These are phyloP conservation scores for Rhinocladiella similis DNA, from an alignment of 2,329 filamentous ascomycete genomes.

Conservation along the genomic window DNA sequence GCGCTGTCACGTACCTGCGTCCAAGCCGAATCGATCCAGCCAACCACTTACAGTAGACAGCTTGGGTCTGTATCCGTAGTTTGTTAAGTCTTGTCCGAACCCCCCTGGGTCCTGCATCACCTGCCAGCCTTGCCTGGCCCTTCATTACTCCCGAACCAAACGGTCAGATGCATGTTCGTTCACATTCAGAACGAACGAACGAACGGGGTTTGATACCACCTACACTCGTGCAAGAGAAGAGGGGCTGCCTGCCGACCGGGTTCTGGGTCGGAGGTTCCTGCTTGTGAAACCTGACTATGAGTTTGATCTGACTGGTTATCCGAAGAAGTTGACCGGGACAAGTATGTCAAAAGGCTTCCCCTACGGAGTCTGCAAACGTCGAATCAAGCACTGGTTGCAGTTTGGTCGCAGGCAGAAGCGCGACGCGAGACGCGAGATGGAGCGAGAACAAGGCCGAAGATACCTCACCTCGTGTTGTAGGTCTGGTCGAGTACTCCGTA, in stretches of 20 bases:
- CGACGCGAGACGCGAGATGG: neutral
- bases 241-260: neutral
- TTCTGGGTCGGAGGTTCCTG: conserved; percentile 8
- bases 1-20: conserved; percentile 18
- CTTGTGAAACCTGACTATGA: conserved; percentile 7
- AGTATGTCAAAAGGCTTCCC: conserved; percentile 3
- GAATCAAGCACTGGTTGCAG: conserved; percentile 23
- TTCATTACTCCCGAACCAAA: neutral
- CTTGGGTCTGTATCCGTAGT: no score
- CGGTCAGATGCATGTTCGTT: neutral
- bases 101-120: conserved; percentile 13
- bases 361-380: conserved; percentile 9
- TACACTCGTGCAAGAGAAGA: neutral
- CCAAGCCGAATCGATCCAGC: conserved; percentile 1
- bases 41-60: conserved; percentile 22
- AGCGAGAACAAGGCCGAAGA: neutral
- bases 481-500: no score
- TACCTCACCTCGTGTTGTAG: neutral
- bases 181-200: neutral
- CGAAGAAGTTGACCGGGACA: no score
- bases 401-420: conserved; percentile 12
- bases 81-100: no score
- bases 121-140: conserved; percentile 13
- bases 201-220: no score
- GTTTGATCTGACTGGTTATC: neutral